Evolutionary conservation across 1,284 basidiomycete genomes (phyloP).

Genomic region (Moniliella sp.): DNA sequence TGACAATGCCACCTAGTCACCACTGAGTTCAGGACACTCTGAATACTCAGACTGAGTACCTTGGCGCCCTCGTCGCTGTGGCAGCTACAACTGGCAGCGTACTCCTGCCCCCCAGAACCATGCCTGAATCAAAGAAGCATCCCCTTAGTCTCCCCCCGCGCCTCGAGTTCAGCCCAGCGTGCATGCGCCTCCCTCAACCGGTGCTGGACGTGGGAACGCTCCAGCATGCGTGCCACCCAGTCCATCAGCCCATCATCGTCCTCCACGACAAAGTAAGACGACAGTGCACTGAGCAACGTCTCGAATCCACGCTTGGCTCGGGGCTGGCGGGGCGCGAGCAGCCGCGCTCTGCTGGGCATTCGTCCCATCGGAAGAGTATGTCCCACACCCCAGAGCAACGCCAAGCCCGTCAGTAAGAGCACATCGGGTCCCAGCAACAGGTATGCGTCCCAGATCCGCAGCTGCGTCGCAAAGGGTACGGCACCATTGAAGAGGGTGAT

Average conservation of each 20-base stretch:
- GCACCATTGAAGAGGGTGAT: constrained; percentile 76
- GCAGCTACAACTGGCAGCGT: too few species aligned
- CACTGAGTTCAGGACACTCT: too few species aligned
- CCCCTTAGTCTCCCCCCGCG: not conserved
- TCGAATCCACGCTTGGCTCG: constrained; percentile 6
- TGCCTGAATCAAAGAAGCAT: too few species aligned
- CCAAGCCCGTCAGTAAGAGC: constrained; percentile 60
- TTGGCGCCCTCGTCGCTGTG: too few species aligned
- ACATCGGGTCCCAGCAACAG: constrained; percentile 72
- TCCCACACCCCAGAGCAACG: constrained; percentile 54
- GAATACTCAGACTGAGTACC: too few species aligned
- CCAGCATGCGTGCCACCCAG: constrained; percentile 9
- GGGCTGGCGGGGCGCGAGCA: not conserved
- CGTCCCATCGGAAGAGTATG: not conserved
- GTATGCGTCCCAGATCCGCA: constrained; percentile 83
- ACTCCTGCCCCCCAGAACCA: too few species aligned
- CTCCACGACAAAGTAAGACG: constrained; percentile 16
- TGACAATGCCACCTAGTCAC: too few species aligned
- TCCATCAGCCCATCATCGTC: constrained; percentile 21
- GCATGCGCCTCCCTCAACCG: not conserved
- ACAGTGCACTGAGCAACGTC: constrained; percentile 12
- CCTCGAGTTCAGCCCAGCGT: constrained; percentile 1
- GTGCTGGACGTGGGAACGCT: not conserved
- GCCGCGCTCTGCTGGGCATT: too few species aligned
- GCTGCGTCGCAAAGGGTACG: constrained; percentile 81